phyloP scores from a whole-genome alignment of 768 basidiomycete genomes.

The Tricholomella constricta region DNA sequence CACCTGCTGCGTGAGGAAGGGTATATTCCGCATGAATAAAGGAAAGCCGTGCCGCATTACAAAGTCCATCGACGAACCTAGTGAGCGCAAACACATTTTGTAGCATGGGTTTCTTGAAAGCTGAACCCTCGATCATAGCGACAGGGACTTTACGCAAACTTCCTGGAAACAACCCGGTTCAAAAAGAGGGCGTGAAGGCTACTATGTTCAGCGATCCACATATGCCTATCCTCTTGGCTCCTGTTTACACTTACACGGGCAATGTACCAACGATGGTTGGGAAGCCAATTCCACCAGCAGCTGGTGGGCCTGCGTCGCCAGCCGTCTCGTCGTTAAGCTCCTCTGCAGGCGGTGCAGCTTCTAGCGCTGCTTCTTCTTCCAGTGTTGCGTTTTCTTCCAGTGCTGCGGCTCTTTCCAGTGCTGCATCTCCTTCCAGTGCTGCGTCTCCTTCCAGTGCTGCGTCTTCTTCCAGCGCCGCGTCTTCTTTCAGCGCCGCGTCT shows the following conservation, averaged over 20 bases:
- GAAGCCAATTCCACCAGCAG: slow-evolving; percentile 22
- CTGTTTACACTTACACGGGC: slow-evolving; percentile 50
- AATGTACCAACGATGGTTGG: slow-evolving; percentile 40
- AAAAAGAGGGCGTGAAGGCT: slow-evolving; percentile 35
- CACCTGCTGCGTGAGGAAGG: slow-evolving; percentile 46
- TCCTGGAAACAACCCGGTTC: slow-evolving; percentile 58
- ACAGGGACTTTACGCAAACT: slow-evolving; percentile 48
- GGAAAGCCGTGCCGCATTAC: slow-evolving; percentile 48
- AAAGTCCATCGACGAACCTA: slow-evolving; percentile 46
- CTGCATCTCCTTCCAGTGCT: neutral
- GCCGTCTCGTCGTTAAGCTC: slow-evolving; percentile 1
- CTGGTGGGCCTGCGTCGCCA: slow-evolving; percentile 11
- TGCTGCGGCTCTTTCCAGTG: neutral
- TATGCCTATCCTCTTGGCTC: slow-evolving; percentile 41
- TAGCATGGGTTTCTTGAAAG: neutral
- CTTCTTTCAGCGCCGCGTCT: neutral
- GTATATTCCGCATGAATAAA: slow-evolving; percentile 45
- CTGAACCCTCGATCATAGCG: slow-evolving; percentile 31
- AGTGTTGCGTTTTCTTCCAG: neutral
- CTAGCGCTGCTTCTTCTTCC: slow-evolving; percentile 1
- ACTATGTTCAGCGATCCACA: slow-evolving; percentile 33
- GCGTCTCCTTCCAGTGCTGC: neutral
- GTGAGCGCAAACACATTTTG: slow-evolving; percentile 30
- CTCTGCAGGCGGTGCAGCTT: slow-evolving; percentile 1
- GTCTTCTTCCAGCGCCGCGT: neutral